Base-by-base conservation (phyloP, 1,284 basidiomycete genomes). In the Meira miltonrushii region DNA sequence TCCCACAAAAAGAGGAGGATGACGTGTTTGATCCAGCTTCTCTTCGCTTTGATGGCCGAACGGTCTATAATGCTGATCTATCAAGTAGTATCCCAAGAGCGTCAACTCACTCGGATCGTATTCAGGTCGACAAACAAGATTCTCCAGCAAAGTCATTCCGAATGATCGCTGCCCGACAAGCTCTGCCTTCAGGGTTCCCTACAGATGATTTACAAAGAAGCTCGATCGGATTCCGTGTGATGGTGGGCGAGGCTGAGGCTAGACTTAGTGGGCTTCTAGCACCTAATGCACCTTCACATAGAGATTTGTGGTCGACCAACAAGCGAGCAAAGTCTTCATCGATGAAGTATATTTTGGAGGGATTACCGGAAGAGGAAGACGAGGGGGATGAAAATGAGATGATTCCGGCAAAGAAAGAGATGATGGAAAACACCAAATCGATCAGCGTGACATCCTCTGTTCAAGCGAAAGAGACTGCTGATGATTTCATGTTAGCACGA, bases 281-380 rank as follows among this genome's bases (percentile, higher is more conserved):
- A 10, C 71, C 73, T 10, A 64, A 76, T 39, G 69, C 67, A 4
- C 74, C 74, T 9, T 71, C 68, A 38, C 74, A 76, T 50, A 67
- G 74, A 12, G 61, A 59, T 15, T 54, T 72, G 23, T 68, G 70
- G 63, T 66, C 59, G 13, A 60, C 59, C 37, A 55, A 62, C 21
- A 65, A 65, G 53, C 57, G 59, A 7, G 63, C 59, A 17, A 68
- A 65, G 49, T 57, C 52, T n/a, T 28, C 13, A 8, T 21, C 17
- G 17, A 21, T 38, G 13, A 44, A 47, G 38, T 44, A 59, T 33
- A 7, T 13, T 12, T 19, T 43, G n/a, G 10, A 68, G 62, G 63
- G 39, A 61, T 59, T 63, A 61, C 54, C 66, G 33, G n/a, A 71
- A 58, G 61, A 68, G 44, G 69, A 62, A 38, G 69, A 69, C 38